phyloP scores from a whole-genome alignment of 768 basidiomycete genomes.

The Serpula lacrymans region DNA sequence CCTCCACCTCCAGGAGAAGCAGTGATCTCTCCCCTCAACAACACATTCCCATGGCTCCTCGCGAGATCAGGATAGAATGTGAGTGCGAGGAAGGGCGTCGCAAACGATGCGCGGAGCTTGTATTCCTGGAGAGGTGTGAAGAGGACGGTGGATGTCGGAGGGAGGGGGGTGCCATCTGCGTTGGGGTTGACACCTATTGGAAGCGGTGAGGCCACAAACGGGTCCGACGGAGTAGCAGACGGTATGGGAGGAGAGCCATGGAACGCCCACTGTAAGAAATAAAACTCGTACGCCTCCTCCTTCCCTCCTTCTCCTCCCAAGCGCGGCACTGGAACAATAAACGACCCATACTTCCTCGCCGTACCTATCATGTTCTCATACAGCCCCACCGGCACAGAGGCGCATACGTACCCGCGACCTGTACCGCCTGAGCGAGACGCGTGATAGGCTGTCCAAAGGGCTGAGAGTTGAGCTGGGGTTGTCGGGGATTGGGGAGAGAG shows the following conservation, averaged over 20 bases:
- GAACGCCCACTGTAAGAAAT: conserved; percentile 88
- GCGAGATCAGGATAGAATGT: conserved; percentile 92
- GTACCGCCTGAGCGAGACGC: conserved; percentile 75
- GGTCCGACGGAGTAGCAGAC: conserved; percentile 37
- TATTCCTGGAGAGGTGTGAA: conserved; percentile 95
- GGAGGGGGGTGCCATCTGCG: conserved; percentile 33
- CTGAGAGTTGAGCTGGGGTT: conserved; percentile 68
- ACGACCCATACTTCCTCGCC: conserved; percentile 67
- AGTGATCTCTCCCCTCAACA: conserved; percentile 90
- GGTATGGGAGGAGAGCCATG: conserved; percentile 68
- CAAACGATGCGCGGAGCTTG: conserved; percentile 78
- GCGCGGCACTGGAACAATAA: conserved; percentile 80
- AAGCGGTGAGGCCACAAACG: conserved; percentile 36
- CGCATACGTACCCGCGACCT: conserved; percentile 82
- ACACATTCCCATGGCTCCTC: conserved; percentile 72
- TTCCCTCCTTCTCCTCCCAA: conserved; percentile 30
- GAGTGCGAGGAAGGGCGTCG: conserved; percentile 86
- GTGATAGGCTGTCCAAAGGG: conserved; percentile 90
- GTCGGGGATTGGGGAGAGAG: conserved; percentile 66
- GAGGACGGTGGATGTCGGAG: conserved; percentile 69
- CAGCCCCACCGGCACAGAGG: conserved; percentile 66
- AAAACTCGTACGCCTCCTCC: conserved; percentile 65
- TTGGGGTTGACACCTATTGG: too few relatives aligned
- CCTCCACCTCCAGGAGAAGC: conserved; percentile 45
- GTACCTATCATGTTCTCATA: conserved; percentile 69